Conservation (phyloP, 768 basidiomycete species). For the Kwoniella botswanensis region DNA sequence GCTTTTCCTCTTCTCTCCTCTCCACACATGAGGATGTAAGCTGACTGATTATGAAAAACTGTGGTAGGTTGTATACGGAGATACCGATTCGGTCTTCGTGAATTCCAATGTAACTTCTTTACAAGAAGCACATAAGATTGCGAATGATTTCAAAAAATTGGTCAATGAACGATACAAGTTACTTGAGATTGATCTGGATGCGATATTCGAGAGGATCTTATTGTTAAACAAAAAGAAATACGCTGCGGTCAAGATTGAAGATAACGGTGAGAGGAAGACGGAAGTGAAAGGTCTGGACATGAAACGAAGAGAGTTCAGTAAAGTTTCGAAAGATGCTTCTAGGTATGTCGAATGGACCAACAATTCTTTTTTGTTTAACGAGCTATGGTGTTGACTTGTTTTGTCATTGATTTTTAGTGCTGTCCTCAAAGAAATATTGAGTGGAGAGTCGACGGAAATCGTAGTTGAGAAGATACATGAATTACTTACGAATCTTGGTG, state of each 20-base stretch:
- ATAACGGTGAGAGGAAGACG: constrained; percentile 70
- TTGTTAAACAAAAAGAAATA: constrained; percentile 99
- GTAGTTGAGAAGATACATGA: constrained; percentile 93
- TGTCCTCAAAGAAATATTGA: constrained; percentile 86
- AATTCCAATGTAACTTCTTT: constrained; percentile 92
- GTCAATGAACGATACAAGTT: constrained; percentile 95
- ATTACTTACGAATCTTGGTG: constrained; percentile 76
- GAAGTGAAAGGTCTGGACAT: constrained; percentile 98
- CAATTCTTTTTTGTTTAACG: background rate
- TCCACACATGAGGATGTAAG: background rate
- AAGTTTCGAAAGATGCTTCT: constrained; percentile 87
- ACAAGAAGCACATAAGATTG: constrained; percentile 86
- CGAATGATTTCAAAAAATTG: constrained; percentile 88
- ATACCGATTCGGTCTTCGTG: constrained; percentile 98
- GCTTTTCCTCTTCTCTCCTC: constrained; percentile 43
- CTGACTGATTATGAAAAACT: constrained; percentile 13
- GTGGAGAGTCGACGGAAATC: constrained; percentile 84
- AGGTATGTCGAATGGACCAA: constrained; percentile 66
- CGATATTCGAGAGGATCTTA: constrained; percentile 87
- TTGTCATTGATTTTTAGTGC: constrained; percentile 64
- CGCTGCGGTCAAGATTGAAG: constrained; percentile 92
- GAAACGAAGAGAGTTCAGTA: constrained; percentile 96
- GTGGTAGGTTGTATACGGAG: constrained; percentile 91
- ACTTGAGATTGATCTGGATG: constrained; percentile 95
- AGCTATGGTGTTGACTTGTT: too few species aligned